phyloP scores from a whole-genome alignment of 1,139 yeast species.

The Blastobotrys illinoisensis region DNA sequence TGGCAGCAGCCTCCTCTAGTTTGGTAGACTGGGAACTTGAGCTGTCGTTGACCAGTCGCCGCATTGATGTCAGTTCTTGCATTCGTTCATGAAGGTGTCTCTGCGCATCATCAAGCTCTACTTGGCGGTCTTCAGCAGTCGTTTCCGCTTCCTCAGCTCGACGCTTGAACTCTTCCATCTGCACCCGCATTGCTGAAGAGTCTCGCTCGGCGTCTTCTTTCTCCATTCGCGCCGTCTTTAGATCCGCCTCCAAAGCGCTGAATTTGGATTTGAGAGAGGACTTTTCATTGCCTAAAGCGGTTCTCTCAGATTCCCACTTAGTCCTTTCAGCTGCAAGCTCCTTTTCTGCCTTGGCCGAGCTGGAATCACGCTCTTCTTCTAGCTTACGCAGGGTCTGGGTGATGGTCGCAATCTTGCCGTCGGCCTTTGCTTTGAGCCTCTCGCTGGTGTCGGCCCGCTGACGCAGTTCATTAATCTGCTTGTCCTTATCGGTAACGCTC shows the following conservation, averaged over 20 bases:
- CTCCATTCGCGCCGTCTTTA: slow-evolving; percentile 18
- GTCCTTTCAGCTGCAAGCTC: slow-evolving; percentile 31
- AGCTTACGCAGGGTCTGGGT: slow-evolving; percentile 24
- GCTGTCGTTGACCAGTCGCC: slow-evolving; percentile 61
- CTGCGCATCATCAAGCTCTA: slow-evolving; percentile 71
- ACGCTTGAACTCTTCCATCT: slow-evolving; percentile 71
- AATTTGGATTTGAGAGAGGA: slow-evolving; percentile 15
- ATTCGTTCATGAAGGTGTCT: slow-evolving; percentile 71
- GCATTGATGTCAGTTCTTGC: slow-evolving; percentile 68
- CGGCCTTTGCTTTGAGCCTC: slow-evolving; percentile 20
- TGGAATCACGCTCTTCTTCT: slow-evolving; percentile 24
- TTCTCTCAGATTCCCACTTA: slow-evolving; percentile 24
- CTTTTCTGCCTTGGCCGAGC: slow-evolving; percentile 42
- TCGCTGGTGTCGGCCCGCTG: slow-evolving; percentile 19
- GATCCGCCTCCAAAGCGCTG: not conserved
- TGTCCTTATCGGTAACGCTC: slow-evolving; percentile 20
- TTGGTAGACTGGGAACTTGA: slow-evolving; percentile 54
- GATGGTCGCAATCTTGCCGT: slow-evolving; percentile 23
- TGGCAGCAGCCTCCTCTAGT: slow-evolving; percentile 43
- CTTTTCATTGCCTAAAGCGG: slow-evolving; percentile 17
- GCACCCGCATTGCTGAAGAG: slow-evolving; percentile 40
- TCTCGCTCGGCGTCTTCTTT: slow-evolving; percentile 17
- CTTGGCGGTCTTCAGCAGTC: slow-evolving; percentile 64
- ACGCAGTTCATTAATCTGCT: slow-evolving; percentile 15
- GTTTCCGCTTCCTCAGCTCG: slow-evolving; percentile 59